A percentile compares a stretch with the other conserved stretches of the same genome.
Conservation (phyloP, 495 filamentous ascomycete species). For the Hypoxylon cercidicola region DNA sequence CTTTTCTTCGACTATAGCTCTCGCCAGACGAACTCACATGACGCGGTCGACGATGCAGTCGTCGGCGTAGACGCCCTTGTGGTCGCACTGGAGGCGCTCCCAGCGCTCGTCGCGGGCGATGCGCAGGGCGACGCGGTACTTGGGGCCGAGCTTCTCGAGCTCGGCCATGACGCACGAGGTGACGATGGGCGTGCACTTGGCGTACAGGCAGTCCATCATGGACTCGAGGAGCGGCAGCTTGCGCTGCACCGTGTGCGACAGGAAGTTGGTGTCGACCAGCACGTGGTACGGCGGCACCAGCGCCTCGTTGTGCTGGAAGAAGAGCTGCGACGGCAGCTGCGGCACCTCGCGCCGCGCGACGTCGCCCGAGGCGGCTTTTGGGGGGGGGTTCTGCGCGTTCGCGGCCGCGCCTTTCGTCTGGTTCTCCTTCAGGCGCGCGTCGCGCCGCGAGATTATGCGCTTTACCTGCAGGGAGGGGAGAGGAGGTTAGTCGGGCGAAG, state of each 20-base stretch:
- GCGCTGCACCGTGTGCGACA: constrained; percentile 87
- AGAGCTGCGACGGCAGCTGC: constrained; percentile 85
- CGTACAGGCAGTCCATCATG: constrained; percentile 77
- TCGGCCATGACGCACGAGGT: constrained; percentile 81
- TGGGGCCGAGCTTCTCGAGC: constrained; percentile 89
- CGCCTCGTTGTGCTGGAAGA: constrained; percentile 94
- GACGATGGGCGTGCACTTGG: constrained; percentile 74
- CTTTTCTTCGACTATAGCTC: too few species aligned
- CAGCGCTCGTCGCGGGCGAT: constrained; percentile 94
- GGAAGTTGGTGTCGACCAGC: constrained; percentile 92
- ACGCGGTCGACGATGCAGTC: constrained; percentile 93
- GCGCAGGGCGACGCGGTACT: constrained; percentile 87
- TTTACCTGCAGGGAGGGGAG: constrained; percentile 59
- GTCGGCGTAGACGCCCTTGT: constrained; percentile 93
- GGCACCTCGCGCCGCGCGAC: constrained; percentile 71
- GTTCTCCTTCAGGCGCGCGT: constrained; percentile 69
- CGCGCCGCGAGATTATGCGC: constrained; percentile 68
- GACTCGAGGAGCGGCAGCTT: constrained; percentile 88
- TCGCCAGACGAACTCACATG: constrained; percentile 49
- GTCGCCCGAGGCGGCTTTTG: constrained; percentile 46
- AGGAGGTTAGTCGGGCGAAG: constrained; percentile 10
- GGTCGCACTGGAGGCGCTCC: constrained; percentile 83
- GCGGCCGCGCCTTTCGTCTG: constrained; percentile 61
- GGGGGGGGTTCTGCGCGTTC: constrained; percentile 63
- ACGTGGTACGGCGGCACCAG: constrained; percentile 89